Conservation (phyloP, 768 basidiomycete species). For the Tremella fuciformis region DNA sequence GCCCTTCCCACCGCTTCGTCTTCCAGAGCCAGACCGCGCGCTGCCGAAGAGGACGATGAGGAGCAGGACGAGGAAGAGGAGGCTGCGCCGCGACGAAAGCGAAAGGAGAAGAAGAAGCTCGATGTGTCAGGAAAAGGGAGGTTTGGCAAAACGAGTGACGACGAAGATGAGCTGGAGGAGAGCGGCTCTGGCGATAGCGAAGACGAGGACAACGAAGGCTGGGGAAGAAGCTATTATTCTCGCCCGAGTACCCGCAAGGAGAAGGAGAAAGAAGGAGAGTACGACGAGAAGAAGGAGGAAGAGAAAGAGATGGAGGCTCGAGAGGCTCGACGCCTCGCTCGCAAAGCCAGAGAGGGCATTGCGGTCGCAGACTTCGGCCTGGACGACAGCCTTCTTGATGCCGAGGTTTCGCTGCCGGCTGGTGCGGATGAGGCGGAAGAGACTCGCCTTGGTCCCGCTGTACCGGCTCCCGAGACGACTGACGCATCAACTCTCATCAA, state of each 20-base stretch:
- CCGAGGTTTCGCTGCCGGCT: neutral
- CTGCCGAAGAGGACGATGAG: conserved; percentile 28
- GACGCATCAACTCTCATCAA: conserved; percentile 34
- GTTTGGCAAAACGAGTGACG: conserved; percentile 46
- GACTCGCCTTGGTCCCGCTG: neutral
- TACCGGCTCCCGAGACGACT: conserved; percentile 24
- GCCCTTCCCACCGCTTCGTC: conserved; percentile 52
- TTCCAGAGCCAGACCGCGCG: conserved; percentile 44
- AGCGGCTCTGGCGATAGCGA: conserved; percentile 14
- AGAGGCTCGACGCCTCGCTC: conserved; percentile 76
- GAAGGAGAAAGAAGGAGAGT: conserved; percentile 56
- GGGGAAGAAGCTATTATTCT: conserved; percentile 85
- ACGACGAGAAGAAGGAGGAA: conserved; percentile 83
- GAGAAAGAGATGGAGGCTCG: conserved; percentile 81
- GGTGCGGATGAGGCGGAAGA: conserved; percentile 8
- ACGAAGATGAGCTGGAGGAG: conserved; percentile 20
- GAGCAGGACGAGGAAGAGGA: conserved; percentile 56
- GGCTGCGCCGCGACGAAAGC: conserved; percentile 54
- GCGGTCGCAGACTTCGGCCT: conserved; percentile 75
- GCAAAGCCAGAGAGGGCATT: conserved; percentile 67
- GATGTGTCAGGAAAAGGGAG: conserved; percentile 45
- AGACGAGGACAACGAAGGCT: conserved; percentile 61
- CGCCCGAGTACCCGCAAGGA: conserved; percentile 48
- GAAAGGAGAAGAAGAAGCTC: conserved; percentile 31
- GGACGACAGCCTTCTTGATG: conserved; percentile 54